Evolutionary conservation across 108 stramenopile species (phyloP).

Genomic region (Craspedostauros australis): DNA sequence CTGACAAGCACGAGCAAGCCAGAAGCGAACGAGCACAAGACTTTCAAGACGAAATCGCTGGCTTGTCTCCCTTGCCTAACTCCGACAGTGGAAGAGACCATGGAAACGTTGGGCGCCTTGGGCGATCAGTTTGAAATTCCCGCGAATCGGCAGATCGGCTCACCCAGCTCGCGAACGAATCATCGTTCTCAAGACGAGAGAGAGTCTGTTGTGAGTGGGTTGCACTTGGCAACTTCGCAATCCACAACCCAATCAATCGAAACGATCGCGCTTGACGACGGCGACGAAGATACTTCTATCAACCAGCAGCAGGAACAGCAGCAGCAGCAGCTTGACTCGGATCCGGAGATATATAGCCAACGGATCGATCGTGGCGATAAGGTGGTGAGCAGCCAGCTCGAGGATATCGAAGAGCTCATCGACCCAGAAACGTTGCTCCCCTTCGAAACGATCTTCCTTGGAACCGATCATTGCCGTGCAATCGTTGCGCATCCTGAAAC

Average conservation of each 20-base stretch:
- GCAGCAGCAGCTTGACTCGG: background rate
- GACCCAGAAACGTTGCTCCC: constrained; percentile 52
- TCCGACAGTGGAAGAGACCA: constrained; percentile 38
- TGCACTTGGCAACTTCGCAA: too few relatives aligned
- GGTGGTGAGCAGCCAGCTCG: constrained; percentile 16
- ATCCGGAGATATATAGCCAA: constrained; percentile 32
- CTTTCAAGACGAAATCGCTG: too few relatives aligned
- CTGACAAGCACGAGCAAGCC: too few relatives aligned
- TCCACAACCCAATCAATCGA: too few relatives aligned
- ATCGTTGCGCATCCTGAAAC: constrained; percentile 18
- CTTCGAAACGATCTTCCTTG: constrained; percentile 34
- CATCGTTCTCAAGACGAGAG: too few relatives aligned
- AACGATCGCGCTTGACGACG: too few relatives aligned
- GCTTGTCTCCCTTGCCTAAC: constrained; percentile 4
- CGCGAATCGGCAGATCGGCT: too few relatives aligned
- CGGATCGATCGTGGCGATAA: constrained; percentile 54
- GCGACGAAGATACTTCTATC: too few relatives aligned
- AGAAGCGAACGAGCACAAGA: too few relatives aligned
- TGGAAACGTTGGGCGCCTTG: constrained; percentile 46
- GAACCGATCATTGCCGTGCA: constrained; percentile 19
- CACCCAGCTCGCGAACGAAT: too few relatives aligned
- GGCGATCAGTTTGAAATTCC: constrained; percentile 41
- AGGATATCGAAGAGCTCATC: constrained; percentile 37
- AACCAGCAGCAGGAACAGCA: too few relatives aligned
- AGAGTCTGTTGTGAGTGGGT: too few relatives aligned